Base-by-base conservation (phyloP, 306 rosid genomes). In the Pterocarpus santalinus region DNA sequence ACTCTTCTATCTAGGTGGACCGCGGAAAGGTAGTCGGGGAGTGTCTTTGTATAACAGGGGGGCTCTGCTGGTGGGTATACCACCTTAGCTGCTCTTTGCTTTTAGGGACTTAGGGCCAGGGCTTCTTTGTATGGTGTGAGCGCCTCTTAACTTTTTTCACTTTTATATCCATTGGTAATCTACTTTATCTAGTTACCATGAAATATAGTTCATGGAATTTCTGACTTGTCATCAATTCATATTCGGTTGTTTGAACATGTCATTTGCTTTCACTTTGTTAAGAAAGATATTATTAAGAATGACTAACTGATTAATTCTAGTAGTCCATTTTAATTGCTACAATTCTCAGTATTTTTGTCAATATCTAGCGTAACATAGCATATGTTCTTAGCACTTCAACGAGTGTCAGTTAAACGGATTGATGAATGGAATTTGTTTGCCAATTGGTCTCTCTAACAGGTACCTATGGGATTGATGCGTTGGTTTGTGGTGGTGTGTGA, bases 51-150 rank as follows among this genome's bases (percentile, higher is more conserved):
- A 93, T 95, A 64, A 93, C 95, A 8, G 99, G 98, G 22, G 98
- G 82, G n/a, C 73, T 95, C 99, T 76, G 97, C 99, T 63, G 98
- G 99, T 86, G 99, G 99, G 14, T 95, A 95, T 83, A 93, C 99
- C 49, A 95, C 98, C 86, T 90, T 95, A 80, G 99, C 99, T 52
- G 87, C 94, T 60, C 97, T 95, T 69, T n/a, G 97, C 97, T 72
- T 95, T 95, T 64, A 85, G 82, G 77, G 85, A 93, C 2, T 95
- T 73, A 87, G 88, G 83, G 98, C 98, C 0, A 98, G 99, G 39
- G 93, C 98, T 86, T 95, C 99, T 78, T 88, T 96, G 87, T 86
- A 22, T 78, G 99, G 99, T 35, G 99, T 93, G 80, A 90, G 99
- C 90, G 55, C 77, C 69, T 71, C 66, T 34, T 7, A 49, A n/a